These are phyloP conservation scores for Cladosporium sp. DNA, from an alignment of 2,329 filamentous ascomycete genomes.

Conservation along the genomic window DNA sequence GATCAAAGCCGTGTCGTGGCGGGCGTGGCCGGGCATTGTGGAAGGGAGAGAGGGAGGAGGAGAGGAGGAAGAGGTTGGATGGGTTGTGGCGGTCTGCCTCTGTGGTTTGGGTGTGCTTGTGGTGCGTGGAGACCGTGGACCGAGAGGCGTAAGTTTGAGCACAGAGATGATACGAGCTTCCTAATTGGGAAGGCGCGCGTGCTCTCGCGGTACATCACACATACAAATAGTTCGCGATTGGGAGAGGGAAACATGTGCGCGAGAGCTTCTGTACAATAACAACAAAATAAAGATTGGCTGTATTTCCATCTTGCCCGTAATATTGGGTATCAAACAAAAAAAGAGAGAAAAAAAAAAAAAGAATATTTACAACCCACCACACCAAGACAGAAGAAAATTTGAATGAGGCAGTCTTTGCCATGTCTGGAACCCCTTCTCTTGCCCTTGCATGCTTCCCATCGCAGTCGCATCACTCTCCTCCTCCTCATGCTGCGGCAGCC, in stretches of 20 bases:
- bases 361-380: background rate
- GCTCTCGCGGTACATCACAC: too few species aligned
- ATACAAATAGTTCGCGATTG: too few species aligned
- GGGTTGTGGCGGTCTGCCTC: background rate
- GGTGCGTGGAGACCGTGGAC: background rate
- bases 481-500: background rate
- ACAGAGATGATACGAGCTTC: background rate
- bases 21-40: constrained; percentile 35
- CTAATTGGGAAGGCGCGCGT: background rate
- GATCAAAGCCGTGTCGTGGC: constrained; percentile 38
- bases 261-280: too few species aligned
- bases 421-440: background rate
- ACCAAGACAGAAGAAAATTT: background rate
- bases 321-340: background rate
- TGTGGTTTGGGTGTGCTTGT: background rate
- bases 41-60: constrained; percentile 21
- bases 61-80: constrained; percentile 12
- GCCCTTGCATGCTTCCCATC: background rate
- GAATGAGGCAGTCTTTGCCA: background rate
- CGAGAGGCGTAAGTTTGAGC: background rate
- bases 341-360: background rate
- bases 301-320: background rate
- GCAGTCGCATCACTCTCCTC: background rate
- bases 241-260: too few species aligned
- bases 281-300: too few species aligned